Evolutionary conservation across 2,329 filamentous ascomycete species (phyloP).

Genomic region (Xylariaceae sp.): DNA sequence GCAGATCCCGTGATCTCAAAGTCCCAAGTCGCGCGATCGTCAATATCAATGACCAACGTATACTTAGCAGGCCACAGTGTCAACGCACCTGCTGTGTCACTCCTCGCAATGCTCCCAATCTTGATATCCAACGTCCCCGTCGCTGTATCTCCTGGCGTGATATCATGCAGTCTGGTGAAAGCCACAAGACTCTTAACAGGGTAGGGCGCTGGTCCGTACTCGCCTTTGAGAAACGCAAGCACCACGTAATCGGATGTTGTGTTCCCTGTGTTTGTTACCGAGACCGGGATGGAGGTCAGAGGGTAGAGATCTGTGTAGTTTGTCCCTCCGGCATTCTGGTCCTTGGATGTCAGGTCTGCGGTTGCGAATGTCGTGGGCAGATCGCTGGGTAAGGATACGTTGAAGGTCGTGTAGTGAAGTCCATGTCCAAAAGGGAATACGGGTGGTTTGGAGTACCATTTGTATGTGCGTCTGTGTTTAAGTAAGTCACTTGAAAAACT

Average conservation of each 20-base stretch:
- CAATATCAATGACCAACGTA: constrained; percentile 41
- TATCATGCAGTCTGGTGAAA: constrained; percentile 42
- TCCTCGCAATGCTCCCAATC: constrained; percentile 46
- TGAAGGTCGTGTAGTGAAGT: constrained; percentile 56
- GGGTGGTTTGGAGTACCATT: constrained; percentile 50
- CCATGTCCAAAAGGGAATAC: constrained; percentile 53
- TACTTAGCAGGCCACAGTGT: constrained; percentile 54
- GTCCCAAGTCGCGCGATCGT: constrained; percentile 35
- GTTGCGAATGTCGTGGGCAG: constrained; percentile 25
- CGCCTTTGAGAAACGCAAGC: constrained; percentile 46
- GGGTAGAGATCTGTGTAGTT: constrained; percentile 39
- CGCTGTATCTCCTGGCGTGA: constrained; percentile 31
- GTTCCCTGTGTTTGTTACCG: constrained; percentile 45
- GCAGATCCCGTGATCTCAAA: constrained; percentile 45
- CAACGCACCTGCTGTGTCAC: constrained; percentile 46
- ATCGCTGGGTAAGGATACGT: constrained; percentile 18
- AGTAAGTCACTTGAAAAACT: neutral
- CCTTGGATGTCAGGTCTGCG: constrained; percentile 13
- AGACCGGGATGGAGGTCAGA: constrained; percentile 38
- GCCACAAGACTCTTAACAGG: constrained; percentile 50
- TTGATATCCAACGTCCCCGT: constrained; percentile 39
- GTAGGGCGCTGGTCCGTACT: constrained; percentile 44
- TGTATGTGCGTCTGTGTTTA: constrained; percentile 45
- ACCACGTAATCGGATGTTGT: constrained; percentile 49
- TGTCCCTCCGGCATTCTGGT: constrained; percentile 29